These are phyloP conservation scores for Chloroidium sp. DNA, from an alignment of 163 green algal genomes.

Conservation along the genomic window DNA sequence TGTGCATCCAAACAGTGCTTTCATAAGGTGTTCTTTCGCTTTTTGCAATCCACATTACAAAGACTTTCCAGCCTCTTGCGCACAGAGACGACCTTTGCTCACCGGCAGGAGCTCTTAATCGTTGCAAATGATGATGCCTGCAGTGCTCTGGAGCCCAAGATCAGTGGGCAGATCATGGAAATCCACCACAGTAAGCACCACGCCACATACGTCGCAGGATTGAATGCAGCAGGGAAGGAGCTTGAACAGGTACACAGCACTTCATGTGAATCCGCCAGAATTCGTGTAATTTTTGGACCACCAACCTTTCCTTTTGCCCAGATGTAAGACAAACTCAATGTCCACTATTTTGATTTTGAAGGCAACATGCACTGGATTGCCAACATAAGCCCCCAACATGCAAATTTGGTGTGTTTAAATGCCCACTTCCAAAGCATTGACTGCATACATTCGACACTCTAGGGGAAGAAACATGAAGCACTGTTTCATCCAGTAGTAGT, in stretches of 20 bases:
- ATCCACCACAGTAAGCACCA: conserved; percentile 96
- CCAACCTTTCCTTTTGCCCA: neutral
- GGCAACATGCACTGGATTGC: too few species aligned
- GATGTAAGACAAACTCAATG: neutral
- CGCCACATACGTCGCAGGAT: conserved; percentile 79
- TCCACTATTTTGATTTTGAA: too few species aligned
- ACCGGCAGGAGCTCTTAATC: too few species aligned
- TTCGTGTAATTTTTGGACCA: neutral
- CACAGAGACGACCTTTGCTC: neutral
- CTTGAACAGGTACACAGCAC: conserved; percentile 40
- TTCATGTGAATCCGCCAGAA: too few species aligned
- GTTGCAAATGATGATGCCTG: neutral
- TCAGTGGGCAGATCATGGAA: conserved; percentile 93
- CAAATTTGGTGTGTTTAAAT: too few species aligned
- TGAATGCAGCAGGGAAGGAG: conserved; percentile 82
- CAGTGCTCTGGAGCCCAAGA: conserved; percentile 77
- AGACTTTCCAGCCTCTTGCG: neutral
- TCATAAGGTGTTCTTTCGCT: too few species aligned
- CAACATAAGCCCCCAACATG: too few species aligned
- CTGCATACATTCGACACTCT: too few species aligned
- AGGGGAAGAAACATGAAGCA: too few species aligned
- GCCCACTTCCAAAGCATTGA: too few species aligned
- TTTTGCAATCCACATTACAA: neutral
- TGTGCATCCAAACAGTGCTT: too few species aligned
- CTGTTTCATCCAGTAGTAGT: too few species aligned